These are phyloP conservation scores for Collybia mongolica DNA, from an alignment of 768 basidiomycete genomes.

Conservation along the genomic window DNA sequence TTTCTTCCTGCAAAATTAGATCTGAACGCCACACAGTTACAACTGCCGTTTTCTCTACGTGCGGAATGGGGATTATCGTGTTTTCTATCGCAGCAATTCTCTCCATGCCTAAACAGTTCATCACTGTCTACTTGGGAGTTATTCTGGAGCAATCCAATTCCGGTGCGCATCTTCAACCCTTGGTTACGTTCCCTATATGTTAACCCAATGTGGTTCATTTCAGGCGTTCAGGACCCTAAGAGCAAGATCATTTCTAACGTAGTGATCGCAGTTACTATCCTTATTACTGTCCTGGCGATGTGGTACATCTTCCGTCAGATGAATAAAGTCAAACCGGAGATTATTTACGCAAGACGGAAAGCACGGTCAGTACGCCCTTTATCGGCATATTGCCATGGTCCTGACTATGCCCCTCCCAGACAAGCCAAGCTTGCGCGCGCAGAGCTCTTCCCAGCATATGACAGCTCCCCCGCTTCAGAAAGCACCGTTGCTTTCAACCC, in stretches of 20 bases:
- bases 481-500: conserved; percentile 22
- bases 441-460: conserved; percentile 13
- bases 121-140: conserved; percentile 89
- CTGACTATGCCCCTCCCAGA: conserved; percentile 26
- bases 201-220: background rate
- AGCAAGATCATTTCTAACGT: conserved; percentile 67
- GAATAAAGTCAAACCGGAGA: conserved; percentile 60
- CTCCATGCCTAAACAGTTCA: conserved; percentile 87
- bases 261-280: conserved; percentile 63
- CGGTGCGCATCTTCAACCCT: conserved; percentile 19
- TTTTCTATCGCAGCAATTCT: conserved; percentile 81
- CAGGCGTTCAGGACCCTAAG: conserved; percentile 38
- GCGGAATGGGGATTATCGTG: conserved; percentile 79
- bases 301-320: conserved; percentile 83
- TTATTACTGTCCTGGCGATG: conserved; percentile 75
- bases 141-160: conserved; percentile 54
- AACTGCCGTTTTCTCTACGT: conserved; percentile 84
- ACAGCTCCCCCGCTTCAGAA: conserved; percentile 14
- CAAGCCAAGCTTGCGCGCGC: conserved; percentile 50
- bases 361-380: conserved; percentile 46
- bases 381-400: background rate
- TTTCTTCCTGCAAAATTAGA: background rate
- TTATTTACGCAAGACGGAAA: conserved; percentile 72
- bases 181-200: background rate
- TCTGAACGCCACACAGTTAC: conserved; percentile 54